phyloP scores from a whole-genome alignment of 306 rosid genomes.

The Dryas drummondii region DNA sequence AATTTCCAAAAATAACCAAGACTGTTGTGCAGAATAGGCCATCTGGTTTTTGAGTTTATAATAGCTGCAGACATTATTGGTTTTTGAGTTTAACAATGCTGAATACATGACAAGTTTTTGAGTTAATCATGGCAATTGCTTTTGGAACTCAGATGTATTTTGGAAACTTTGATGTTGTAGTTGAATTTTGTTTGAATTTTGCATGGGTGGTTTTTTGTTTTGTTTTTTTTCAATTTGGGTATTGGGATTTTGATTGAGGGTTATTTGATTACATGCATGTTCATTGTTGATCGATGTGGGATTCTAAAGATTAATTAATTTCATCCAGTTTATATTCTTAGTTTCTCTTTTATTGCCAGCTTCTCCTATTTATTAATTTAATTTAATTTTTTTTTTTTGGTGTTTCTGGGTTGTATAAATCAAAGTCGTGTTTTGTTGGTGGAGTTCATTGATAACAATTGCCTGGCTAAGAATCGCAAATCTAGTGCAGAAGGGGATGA shows the following conservation, averaged over 20 bases:
- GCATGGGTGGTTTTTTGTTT: too few species aligned
- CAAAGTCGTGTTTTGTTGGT: slow-evolving; percentile 42
- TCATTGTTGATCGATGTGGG: neutral
- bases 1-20: too few species aligned
- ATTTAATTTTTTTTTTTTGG: neutral
- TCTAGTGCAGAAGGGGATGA: neutral
- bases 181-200: neutral
- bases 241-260: neutral
- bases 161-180: too few species aligned
- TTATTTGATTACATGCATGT: neutral
- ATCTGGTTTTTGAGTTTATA: too few species aligned
- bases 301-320: neutral
- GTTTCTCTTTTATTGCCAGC: neutral
- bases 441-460: slow-evolving; percentile 43
- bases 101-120: too few species aligned
- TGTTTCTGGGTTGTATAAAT: neutral
- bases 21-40: too few species aligned
- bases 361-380: too few species aligned
- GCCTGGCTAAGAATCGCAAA: slow-evolving; percentile 29
- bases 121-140: too few species aligned
- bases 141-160: too few species aligned
- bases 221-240: neutral
- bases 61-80: too few species aligned
- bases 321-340: neutral
- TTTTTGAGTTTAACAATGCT: too few species aligned